These are phyloP conservation scores for Paecilomyces fulvus DNA, from an alignment of 2,329 filamentous ascomycete genomes.

Conservation along the genomic window DNA sequence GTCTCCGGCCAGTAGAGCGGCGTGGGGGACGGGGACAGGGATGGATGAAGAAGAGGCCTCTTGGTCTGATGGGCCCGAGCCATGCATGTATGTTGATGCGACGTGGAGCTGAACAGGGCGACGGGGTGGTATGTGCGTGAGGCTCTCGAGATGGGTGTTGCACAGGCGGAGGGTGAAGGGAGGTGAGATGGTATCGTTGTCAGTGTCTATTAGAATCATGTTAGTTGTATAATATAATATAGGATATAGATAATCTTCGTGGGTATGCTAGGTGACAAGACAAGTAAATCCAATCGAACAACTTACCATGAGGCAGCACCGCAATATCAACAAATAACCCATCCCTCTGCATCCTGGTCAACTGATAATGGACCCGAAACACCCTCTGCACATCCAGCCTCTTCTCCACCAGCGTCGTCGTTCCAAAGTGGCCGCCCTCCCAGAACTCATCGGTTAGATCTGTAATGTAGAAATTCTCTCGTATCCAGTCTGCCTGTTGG, in stretches of 20 bases:
- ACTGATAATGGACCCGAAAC: slow-evolving; percentile 45
- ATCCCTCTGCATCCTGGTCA: slow-evolving; percentile 45
- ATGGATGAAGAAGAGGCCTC: background rate
- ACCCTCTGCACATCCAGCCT: slow-evolving; percentile 35
- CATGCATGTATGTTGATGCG: slow-evolving; percentile 37
- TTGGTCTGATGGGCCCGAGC: slow-evolving; percentile 10
- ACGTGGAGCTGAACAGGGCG: slow-evolving; percentile 42
- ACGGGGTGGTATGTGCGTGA: slow-evolving; percentile 40
- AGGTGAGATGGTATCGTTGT: too few species aligned
- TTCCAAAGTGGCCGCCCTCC: slow-evolving; percentile 43
- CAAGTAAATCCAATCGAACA: background rate
- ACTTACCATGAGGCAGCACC: background rate
- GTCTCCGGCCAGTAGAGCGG: slow-evolving; percentile 45
- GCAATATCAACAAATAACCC: slow-evolving; percentile 47
- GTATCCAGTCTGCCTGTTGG: slow-evolving; percentile 39
- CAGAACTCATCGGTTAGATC: slow-evolving; percentile 39
- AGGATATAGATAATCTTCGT: too few species aligned
- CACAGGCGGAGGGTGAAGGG: slow-evolving; percentile 38
- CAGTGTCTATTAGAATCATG: too few species aligned
- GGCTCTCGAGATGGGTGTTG: slow-evolving; percentile 51
- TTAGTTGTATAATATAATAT: background rate
- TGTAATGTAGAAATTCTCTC: slow-evolving; percentile 40
- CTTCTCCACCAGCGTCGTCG: slow-evolving; percentile 44
- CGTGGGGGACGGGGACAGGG: slow-evolving; percentile 19
- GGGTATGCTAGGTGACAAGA: too few species aligned